A percentile compares a stretch with the other conserved stretches of the same genome.
phyloP scores from a whole-genome alignment of 1,284 basidiomycete genomes.

The Papiliotrema nemorosa region DNA sequence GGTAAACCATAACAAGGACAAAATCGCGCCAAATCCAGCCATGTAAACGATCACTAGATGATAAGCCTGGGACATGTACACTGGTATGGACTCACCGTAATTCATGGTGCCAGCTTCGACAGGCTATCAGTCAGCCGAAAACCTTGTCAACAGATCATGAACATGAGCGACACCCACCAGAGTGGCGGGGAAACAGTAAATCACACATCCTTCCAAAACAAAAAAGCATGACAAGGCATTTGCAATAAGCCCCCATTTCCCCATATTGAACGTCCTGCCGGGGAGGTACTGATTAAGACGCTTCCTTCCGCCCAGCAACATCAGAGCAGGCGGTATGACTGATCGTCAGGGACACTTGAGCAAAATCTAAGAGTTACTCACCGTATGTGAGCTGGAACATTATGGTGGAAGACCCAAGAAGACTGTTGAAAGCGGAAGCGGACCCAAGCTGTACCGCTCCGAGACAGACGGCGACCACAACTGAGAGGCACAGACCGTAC shows the following conservation, averaged over 20 bases:
- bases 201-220: slow-evolving; percentile 14
- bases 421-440: slow-evolving; percentile 24
- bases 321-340: slow-evolving; percentile 13
- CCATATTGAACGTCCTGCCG: slow-evolving; percentile 18
- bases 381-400: slow-evolving; percentile 25
- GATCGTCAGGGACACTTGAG: neutral
- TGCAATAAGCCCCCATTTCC: slow-evolving; percentile 17
- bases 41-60: slow-evolving; percentile 19
- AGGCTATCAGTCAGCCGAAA: slow-evolving; percentile 8
- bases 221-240: slow-evolving; percentile 20
- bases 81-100: slow-evolving; percentile 12
- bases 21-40: slow-evolving; percentile 10
- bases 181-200: slow-evolving; percentile 22
- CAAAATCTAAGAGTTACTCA: slow-evolving; percentile 4
- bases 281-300: slow-evolving; percentile 15
- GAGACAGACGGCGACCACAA: slow-evolving; percentile 11
- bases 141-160: neutral
- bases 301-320: slow-evolving; percentile 18
- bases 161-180: slow-evolving; percentile 7
- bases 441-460: slow-evolving; percentile 24
- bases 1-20: slow-evolving; percentile 11
- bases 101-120: slow-evolving; percentile 19
- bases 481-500: slow-evolving; percentile 14
- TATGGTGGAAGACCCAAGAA: slow-evolving; percentile 23
- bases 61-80: neutral